Evolutionary conservation across 2,329 filamentous ascomycete species (phyloP).

Genomic region (Cladophialophora chaetospira): DNA sequence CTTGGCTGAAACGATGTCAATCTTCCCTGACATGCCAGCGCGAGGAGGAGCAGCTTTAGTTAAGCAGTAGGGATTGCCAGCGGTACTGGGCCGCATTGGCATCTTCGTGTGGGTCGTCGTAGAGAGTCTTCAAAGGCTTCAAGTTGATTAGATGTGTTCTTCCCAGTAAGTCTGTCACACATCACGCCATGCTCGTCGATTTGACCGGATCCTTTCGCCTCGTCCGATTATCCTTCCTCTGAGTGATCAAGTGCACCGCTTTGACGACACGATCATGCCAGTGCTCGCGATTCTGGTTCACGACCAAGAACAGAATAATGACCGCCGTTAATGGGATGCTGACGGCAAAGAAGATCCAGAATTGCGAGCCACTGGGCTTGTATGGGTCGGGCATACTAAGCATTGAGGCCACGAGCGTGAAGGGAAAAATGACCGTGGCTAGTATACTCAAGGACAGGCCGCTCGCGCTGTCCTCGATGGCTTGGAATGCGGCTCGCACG

Average conservation of each 20-base stretch:
- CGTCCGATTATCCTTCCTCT: background rate
- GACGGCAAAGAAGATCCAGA: slow-evolving; percentile 11
- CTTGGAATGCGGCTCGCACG: slow-evolving; percentile 3
- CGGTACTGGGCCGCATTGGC: no score
- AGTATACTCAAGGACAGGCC: slow-evolving; percentile 2
- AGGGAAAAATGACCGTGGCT: slow-evolving; percentile 5
- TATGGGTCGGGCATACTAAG: slow-evolving; percentile 1
- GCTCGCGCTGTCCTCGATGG: slow-evolving; percentile 2
- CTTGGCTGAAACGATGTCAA: no score
- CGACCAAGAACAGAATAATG: background rate
- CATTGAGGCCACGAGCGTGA: slow-evolving; percentile 6
- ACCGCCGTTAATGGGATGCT: background rate
- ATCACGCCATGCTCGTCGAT: background rate
- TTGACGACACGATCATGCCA: background rate
- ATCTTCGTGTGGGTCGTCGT: no score
- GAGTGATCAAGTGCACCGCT: background rate
- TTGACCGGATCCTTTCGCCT: background rate
- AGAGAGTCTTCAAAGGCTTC: no score
- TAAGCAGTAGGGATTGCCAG: no score
- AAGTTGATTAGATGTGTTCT: no score
- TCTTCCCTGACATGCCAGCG: no score
- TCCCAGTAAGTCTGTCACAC: slow-evolving; percentile 30
- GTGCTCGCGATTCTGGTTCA: background rate
- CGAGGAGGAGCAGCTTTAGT: no score
- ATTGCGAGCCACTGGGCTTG: background rate